phyloP scores from a whole-genome alignment of 2,329 filamentous ascomycete genomes.

The Colletotrichum sp. region DNA sequence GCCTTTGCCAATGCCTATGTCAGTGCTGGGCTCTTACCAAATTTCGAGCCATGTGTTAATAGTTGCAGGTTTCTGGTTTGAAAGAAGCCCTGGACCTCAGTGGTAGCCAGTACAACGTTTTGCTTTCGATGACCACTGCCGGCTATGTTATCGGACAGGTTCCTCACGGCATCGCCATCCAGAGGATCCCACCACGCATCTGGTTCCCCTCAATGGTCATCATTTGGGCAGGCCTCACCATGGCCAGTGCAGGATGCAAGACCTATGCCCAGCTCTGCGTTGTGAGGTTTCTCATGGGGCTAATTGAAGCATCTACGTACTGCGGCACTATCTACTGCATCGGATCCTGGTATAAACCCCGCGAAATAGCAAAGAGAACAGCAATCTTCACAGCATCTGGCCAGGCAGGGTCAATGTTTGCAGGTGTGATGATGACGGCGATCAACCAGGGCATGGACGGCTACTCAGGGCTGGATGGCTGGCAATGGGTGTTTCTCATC shows the following conservation, averaged over 20 bases:
- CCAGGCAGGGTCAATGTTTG: neutral
- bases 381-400: neutral
- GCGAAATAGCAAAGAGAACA: neutral
- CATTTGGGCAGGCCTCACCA: neutral
- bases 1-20: neutral
- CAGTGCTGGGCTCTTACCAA: neutral
- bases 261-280: neutral
- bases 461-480: neutral
- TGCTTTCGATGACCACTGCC: neutral
- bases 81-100: neutral
- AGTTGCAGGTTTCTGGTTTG: neutral
- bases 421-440: neutral
- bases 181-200: neutral
- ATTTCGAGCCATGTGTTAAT: accelerated
- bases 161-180: neutral
- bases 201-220: neutral
- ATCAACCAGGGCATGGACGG: neutral
- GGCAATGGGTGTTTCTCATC: neutral
- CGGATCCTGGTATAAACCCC: neutral
- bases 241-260: neutral
- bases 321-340: neutral
- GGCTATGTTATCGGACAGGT: neutral
- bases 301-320: neutral
- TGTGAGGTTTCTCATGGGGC: neutral
- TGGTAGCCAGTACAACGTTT: neutral